A percentile compares a stretch with the other conserved stretches of the same genome.
phyloP scores from a whole-genome alignment of 768 basidiomycete genomes.

The Gloeostereum incarnatum region DNA sequence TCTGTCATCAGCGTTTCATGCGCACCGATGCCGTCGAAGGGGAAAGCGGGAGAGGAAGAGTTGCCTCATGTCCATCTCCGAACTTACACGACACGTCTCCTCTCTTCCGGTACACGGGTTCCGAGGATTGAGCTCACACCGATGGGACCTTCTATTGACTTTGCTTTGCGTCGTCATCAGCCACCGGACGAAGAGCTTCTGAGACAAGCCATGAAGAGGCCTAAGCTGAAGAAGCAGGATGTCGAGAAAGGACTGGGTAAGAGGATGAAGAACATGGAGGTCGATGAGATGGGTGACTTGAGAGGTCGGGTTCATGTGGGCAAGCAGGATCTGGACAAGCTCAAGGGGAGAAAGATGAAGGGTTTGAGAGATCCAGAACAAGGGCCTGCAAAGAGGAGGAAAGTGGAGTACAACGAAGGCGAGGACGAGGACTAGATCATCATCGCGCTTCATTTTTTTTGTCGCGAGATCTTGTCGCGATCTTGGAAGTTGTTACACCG shows the following conservation, averaged over 20 bases:
- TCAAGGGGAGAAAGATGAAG: constrained; percentile 97
- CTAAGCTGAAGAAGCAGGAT: constrained; percentile 84
- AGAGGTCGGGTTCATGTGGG: constrained; percentile 84
- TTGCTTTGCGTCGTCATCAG: constrained; percentile 67
- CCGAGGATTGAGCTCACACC: constrained; percentile 78
- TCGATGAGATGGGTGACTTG: constrained; percentile 97
- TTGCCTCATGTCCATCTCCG: constrained; percentile 87
- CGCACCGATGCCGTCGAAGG: constrained; percentile 44
- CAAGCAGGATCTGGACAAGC: constrained; percentile 76
- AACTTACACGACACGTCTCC: constrained; percentile 68
- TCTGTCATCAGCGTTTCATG: constrained; percentile 81
- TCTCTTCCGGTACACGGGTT: constrained; percentile 67
- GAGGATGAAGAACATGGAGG: constrained; percentile 90
- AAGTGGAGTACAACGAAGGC: no score
- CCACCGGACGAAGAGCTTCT: constrained; percentile 70
- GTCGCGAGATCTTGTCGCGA: no score
- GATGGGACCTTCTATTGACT: constrained; percentile 89
- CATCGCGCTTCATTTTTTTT: no score
- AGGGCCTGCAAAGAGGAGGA: no score
- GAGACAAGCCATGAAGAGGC: constrained; percentile 73
- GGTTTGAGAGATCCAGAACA: constrained; percentile 51
- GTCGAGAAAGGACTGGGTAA: constrained; percentile 84
- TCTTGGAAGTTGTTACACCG: no score
- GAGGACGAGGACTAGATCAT: no score
- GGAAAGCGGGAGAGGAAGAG: constrained; percentile 30